Percentiles rank a stretch among this genome's conserved stretches.
Evolutionary conservation across 345 rosid genomes (phyloP).

Genomic region (Brassica rapa): DNA sequence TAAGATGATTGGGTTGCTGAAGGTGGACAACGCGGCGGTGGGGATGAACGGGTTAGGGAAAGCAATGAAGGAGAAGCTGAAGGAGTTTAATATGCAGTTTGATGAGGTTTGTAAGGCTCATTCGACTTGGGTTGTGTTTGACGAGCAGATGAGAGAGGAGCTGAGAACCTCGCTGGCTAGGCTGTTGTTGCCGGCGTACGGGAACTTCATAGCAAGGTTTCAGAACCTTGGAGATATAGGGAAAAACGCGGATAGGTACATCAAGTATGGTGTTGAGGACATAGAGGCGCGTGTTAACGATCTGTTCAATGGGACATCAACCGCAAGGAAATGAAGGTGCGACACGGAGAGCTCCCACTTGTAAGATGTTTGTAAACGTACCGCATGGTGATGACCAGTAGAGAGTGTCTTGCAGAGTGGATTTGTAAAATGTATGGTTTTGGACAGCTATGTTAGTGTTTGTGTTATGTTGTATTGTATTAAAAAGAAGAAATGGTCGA

Average conservation of each 20-base stretch:
- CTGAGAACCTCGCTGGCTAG: constrained; percentile 48
- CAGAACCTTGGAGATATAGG: constrained; percentile 61
- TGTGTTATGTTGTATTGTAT: neutral
- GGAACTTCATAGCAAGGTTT: constrained; percentile 54
- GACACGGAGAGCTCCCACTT: constrained; percentile 4
- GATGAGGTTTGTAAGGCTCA: constrained; percentile 60
- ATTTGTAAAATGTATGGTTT: constrained; percentile 26
- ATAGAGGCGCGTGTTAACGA: constrained; percentile 58
- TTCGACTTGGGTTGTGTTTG: constrained; percentile 57
- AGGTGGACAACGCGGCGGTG: constrained; percentile 45
- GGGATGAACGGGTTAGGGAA: constrained; percentile 46
- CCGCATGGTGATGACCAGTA: constrained; percentile 27
- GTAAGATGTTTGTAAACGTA: constrained; percentile 12
- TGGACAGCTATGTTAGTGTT: constrained; percentile 29
- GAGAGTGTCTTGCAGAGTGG: constrained; percentile 28
- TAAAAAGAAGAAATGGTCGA: neutral
- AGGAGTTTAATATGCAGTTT: constrained; percentile 52
- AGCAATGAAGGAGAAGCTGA: constrained; percentile 62
- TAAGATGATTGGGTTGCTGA: constrained; percentile 58
- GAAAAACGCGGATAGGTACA: constrained; percentile 49
- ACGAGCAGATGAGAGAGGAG: constrained; percentile 73
- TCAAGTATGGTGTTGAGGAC: constrained; percentile 53
- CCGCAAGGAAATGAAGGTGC: constrained; percentile 54
- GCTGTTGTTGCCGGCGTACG: constrained; percentile 60
- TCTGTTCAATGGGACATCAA: constrained; percentile 59